Conservation (phyloP, 345 rosid genomes). For the Murraya koenigii region DNA sequence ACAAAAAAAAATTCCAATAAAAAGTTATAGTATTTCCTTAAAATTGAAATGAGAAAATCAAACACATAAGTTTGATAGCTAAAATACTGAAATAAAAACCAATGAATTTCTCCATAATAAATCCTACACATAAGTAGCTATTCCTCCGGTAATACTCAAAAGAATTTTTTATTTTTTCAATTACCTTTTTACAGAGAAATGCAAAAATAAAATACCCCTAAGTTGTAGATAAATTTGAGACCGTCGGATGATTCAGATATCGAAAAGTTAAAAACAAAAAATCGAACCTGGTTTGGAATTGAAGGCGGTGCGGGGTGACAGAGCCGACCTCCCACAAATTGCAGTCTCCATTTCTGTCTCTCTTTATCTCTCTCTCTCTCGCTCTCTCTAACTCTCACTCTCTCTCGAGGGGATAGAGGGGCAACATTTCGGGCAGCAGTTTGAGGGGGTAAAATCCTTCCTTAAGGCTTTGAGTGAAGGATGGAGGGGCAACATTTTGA, state of each 20-base stretch:
- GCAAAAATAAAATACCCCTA: neutral
- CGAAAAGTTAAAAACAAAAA: neutral
- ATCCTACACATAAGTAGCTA: neutral
- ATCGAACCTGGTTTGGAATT: slow-evolving; percentile 54
- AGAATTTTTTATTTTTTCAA: too few relatives aligned
- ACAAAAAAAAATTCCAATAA: neutral
- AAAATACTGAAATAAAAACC: neutral
- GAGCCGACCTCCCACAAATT: slow-evolving; percentile 71
- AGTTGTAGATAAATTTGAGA: neutral
- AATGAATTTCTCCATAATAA: neutral
- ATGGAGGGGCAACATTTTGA: too few relatives aligned
- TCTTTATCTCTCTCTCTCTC: neutral
- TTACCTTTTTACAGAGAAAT: too few relatives aligned
- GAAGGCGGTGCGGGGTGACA: slow-evolving; percentile 62
- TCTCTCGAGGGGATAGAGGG: too few relatives aligned
- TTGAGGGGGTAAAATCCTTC: too few relatives aligned
- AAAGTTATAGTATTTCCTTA: neutral
- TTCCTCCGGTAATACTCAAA: neutral
- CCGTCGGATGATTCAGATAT: slow-evolving; percentile 3
- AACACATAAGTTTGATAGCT: neutral
- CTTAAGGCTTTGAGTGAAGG: too few relatives aligned
- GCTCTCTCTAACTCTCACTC: too few relatives aligned
- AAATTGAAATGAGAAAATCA: neutral
- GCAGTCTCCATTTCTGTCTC: slow-evolving; percentile 55
- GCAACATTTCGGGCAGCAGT: too few relatives aligned